Conservation (phyloP, 306 rosid genomes). For the Boehmeria nivea region DNA sequence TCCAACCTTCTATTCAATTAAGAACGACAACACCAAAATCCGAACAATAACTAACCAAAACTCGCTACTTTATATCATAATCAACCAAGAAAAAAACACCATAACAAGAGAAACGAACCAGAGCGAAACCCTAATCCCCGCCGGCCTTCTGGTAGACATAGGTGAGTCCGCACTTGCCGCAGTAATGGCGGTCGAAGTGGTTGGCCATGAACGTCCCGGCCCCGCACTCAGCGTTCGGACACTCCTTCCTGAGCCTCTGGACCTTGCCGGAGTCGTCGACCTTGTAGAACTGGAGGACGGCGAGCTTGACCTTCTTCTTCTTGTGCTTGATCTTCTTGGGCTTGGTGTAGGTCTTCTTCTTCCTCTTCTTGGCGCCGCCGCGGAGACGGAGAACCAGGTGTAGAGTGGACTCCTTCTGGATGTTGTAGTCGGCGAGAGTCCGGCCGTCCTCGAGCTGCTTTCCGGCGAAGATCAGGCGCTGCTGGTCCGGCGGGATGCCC, state of each 20-base stretch:
- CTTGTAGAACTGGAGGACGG: conserved; percentile 78
- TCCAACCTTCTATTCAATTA: too few species aligned
- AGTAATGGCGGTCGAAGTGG: conserved; percentile 87
- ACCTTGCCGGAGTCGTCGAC: conserved; percentile 78
- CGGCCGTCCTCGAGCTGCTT: conserved; percentile 97
- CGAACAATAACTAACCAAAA: neutral
- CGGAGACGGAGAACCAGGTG: conserved; percentile 91
- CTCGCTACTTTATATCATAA: neutral
- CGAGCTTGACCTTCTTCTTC: conserved; percentile 91
- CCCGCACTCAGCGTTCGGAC: conserved; percentile 85
- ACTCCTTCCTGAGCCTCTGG: conserved; percentile 91
- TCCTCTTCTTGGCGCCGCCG: conserved; percentile 91
- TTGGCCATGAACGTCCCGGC: conserved; percentile 96
- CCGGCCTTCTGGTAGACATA: conserved; percentile 83
- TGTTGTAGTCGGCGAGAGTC: conserved; percentile 92
- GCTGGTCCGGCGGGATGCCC: too few species aligned
- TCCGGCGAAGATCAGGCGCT: too few species aligned
- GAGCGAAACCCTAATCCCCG: conserved; percentile 39
- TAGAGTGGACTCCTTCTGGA: conserved; percentile 82
- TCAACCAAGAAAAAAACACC: neutral
- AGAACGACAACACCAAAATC: too few species aligned
- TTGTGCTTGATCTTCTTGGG: conserved; percentile 98
- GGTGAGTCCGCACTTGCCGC: conserved; percentile 89
- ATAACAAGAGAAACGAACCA: neutral
- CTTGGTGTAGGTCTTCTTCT: conserved; percentile 97